Base-by-base conservation (phyloP, 2,329 filamentous ascomycete species). In the Xylariaceae sp. region DNA sequence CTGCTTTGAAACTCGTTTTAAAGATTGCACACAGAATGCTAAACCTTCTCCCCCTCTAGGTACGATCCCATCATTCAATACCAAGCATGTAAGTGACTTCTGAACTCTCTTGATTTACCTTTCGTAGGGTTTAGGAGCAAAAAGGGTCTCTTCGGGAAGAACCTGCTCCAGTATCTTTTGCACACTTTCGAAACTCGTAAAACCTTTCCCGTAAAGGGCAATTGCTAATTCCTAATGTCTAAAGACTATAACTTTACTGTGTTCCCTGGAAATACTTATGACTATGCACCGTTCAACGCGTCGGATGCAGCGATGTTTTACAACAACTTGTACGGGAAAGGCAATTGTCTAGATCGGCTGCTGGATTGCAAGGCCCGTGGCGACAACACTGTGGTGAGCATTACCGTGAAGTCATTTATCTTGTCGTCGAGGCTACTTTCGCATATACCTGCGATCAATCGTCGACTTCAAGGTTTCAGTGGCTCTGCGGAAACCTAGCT, bases 311-410 rank as follows among this genome's bases (percentile, higher is more conserved):
- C 72, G 0, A 70, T 77, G 64, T 76, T 83, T 68, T 82, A 82
- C 72, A 83, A 85, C 70, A 80, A 79, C 59, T 65, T 86, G 26
- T 86, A 84, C 64, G 83, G 83, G 1, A 63, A 73, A 2, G 83
- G 83, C 26, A 85, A 86, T 66, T 87, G 84, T 66, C 67, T 81
- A 21, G 82, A 86, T 62, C 75, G 76, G 50, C 77, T 81, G n/a
- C 70, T 75, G 10, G 72, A 80, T 55, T 87, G 84, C 74, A 77
- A 79, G 55, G 72, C 73, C 1, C 75, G 73, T 4, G 80, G 80
- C 0, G 68, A 74, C 41, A 74, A 84, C 60, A 67, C 72, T 4
- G 67, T 83, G 40, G 57, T 59, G 41, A 57, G 57, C 48, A 33
- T 20, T n/a, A n/a, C 13, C 9, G 1, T 5, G 10, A 44, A 10